Conservation (phyloP, 2,329 filamentous ascomycete species). For the Colletotrichum eleusines region DNA sequence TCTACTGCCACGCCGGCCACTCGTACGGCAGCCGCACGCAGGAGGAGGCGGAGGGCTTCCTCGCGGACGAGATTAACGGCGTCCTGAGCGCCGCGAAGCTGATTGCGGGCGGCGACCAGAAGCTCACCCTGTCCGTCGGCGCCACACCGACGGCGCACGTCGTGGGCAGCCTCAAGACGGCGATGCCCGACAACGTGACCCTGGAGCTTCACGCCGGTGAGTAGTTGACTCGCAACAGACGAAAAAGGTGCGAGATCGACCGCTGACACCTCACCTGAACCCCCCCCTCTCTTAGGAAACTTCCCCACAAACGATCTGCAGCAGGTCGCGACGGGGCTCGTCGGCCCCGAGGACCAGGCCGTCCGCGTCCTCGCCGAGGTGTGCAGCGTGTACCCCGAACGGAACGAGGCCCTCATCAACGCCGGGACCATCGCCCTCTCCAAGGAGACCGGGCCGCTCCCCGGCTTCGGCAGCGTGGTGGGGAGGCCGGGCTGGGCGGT, state of each 20-base stretch:
- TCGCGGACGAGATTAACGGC: conserved; percentile 49
- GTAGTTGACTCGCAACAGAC: no score
- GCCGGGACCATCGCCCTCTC: conserved; percentile 52
- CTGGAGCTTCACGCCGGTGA: conserved; percentile 53
- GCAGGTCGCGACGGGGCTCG: conserved; percentile 52
- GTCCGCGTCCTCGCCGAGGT: conserved; percentile 51
- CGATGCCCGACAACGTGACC: conserved; percentile 48
- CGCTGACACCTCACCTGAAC: background rate
- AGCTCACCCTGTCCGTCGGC: conserved; percentile 51
- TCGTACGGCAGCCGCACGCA: conserved; percentile 51
- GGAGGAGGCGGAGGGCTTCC: conserved; percentile 48
- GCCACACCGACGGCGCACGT: conserved; percentile 54
- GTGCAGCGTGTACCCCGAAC: conserved; percentile 54
- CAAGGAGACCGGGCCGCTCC: conserved; percentile 49
- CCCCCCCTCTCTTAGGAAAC: conserved; percentile 50
- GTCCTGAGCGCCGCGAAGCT: conserved; percentile 49
- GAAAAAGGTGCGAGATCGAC: no score
- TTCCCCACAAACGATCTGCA: conserved; percentile 55
- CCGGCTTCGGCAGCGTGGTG: conserved; percentile 49
- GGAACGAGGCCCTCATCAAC: conserved; percentile 55
- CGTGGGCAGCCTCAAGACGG: conserved; percentile 48
- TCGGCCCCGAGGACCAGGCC: conserved; percentile 48
- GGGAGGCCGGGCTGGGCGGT: conserved; percentile 49
- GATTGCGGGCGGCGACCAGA: conserved; percentile 44
- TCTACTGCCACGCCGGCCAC: conserved; percentile 55